These are phyloP conservation scores for Termitomyces sp. DNA, from an alignment of 768 basidiomycete genomes.

Conservation along the genomic window DNA sequence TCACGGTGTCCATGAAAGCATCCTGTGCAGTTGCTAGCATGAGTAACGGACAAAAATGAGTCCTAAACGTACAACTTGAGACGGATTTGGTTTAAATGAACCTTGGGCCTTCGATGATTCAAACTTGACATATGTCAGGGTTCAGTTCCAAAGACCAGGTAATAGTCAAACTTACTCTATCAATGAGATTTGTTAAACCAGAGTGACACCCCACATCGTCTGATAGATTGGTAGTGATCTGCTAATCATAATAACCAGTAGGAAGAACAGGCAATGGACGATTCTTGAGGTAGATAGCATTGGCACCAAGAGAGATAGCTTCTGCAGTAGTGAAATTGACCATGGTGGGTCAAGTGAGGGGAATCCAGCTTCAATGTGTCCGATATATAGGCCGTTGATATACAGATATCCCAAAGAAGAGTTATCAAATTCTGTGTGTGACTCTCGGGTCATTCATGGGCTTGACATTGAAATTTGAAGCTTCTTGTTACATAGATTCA, in stretches of 20 bases:
- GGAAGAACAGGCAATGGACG: slow-evolving; percentile 36
- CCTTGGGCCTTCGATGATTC: slow-evolving; percentile 19
- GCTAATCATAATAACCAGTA: slow-evolving; percentile 43
- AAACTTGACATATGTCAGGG: not conserved
- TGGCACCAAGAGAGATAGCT: slow-evolving; percentile 25
- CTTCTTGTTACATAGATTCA: no score
- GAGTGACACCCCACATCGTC: slow-evolving; percentile 29
- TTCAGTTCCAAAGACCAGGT: no score
- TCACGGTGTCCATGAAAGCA: slow-evolving; percentile 25
- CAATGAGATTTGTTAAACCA: slow-evolving; percentile 28
- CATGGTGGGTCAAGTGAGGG: not conserved
- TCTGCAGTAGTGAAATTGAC: slow-evolving; percentile 19
- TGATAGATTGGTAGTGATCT: slow-evolving; percentile 27
- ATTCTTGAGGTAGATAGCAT: slow-evolving; percentile 30
- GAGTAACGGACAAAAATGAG: not conserved
- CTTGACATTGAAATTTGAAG: no score
- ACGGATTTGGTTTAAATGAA: slow-evolving; percentile 18
- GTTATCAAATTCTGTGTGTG: no score
- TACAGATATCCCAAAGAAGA: no score
- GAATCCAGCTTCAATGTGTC: not conserved
- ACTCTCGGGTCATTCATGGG: no score
- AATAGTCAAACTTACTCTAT: slow-evolving; percentile 16
- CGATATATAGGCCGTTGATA: no score
- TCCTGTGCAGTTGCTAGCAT: slow-evolving; percentile 15
- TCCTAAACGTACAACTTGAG: slow-evolving; percentile 18